Percentiles rank a stretch among this genome's conserved stretches.
These are phyloP conservation scores for Triadica sebifera DNA, from an alignment of 345 rosid genomes.

Conservation along the genomic window DNA sequence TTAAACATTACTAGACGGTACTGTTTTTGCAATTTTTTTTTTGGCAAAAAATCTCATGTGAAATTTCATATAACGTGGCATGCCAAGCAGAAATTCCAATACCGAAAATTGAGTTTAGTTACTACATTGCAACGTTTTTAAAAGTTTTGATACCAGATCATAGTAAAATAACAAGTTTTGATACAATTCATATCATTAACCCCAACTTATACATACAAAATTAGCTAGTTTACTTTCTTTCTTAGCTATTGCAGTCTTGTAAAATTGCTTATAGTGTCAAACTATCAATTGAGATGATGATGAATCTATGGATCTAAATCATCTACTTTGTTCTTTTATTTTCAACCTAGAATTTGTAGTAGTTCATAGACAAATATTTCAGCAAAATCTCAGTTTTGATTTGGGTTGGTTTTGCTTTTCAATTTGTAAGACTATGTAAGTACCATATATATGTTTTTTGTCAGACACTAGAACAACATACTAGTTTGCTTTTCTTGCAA, in stretches of 20 bases:
- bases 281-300: background rate
- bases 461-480: background rate
- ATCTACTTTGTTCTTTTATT: background rate
- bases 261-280: background rate
- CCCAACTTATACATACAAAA: too few species aligned
- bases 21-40: too few species aligned
- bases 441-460: background rate
- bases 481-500: background rate
- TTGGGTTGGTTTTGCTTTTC: background rate
- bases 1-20: too few species aligned
- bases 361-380: background rate
- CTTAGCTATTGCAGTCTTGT: background rate
- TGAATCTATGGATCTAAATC: background rate
- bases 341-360: background rate
- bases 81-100: too few species aligned
- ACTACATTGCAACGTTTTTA: too few species aligned
- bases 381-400: background rate
- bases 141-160: too few species aligned
- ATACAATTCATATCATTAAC: too few species aligned
- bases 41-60: too few species aligned
- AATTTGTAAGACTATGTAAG: background rate
- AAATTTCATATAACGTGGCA: too few species aligned
- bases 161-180: too few species aligned
- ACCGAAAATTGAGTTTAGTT: too few species aligned
- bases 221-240: background rate